These are phyloP conservation scores for Lepidium africanum DNA, from an alignment of 345 rosid genomes.

Conservation along the genomic window DNA sequence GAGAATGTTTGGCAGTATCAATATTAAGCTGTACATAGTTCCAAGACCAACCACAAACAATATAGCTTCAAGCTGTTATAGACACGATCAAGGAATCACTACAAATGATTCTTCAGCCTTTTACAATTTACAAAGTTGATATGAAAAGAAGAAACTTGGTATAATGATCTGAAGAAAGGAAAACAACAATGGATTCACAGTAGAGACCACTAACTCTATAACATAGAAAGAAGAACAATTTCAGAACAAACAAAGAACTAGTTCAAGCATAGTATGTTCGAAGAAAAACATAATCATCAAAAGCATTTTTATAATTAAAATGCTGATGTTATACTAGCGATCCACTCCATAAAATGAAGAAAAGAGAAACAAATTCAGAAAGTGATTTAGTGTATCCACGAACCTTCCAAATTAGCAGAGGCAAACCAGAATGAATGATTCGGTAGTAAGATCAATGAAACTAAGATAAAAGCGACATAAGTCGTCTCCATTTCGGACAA, in stretches of 20 bases:
- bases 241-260: neutral
- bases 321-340: neutral
- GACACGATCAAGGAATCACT: neutral
- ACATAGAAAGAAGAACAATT: neutral
- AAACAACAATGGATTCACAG: conserved; percentile 10
- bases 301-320: neutral
- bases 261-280: neutral
- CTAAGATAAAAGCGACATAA: neutral
- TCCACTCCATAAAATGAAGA: neutral
- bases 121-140: neutral
- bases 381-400: neutral
- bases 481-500: conserved; percentile 10
- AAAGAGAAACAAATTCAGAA: neutral
- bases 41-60: neutral
- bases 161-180: neutral
- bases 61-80: neutral
- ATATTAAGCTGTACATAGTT: neutral
- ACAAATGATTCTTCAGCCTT: neutral
- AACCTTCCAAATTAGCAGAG: conserved; percentile 34
- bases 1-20: neutral
- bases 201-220: neutral
- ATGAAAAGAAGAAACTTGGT: conserved; percentile 6
- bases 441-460: conserved; percentile 8
- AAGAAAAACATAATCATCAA: neutral
- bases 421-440: conserved; percentile 14